phyloP scores from a whole-genome alignment of 75 land plant genomes.

The Ceratopteris richardii region DNA sequence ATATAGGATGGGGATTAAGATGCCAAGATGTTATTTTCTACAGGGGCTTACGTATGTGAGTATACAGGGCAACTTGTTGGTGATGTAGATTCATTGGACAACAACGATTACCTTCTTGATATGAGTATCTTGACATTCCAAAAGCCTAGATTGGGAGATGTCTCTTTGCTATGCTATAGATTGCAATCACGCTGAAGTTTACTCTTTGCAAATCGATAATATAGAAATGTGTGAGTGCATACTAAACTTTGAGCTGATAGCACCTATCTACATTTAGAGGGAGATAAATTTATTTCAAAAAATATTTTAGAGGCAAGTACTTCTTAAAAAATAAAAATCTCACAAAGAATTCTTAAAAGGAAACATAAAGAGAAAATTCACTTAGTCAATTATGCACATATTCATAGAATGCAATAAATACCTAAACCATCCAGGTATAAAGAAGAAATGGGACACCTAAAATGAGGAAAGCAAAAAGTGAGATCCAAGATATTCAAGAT shows the following conservation, averaged over 20 bases:
- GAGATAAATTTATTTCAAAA: too few relatives aligned
- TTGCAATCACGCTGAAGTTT: conserved; percentile 4
- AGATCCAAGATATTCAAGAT: too few relatives aligned
- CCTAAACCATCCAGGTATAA: too few relatives aligned
- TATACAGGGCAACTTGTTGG: conserved; percentile 54
- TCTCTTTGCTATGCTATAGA: conserved; percentile 19
- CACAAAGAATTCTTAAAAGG: too few relatives aligned
- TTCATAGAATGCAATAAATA: too few relatives aligned
- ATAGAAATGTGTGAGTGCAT: too few relatives aligned
- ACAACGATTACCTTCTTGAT: conserved; percentile 40
- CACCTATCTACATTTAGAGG: too few relatives aligned
- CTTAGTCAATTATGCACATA: too few relatives aligned
- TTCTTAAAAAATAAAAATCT: conserved; percentile 57
- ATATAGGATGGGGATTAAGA: conserved; percentile 77
- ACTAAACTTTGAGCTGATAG: too few relatives aligned
- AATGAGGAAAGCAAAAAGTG: too few relatives aligned
- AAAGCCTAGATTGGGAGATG: conserved; percentile 61
- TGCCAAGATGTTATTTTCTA: conserved; percentile 65
- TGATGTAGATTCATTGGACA: conserved; percentile 15
- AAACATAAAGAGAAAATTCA: too few relatives aligned
- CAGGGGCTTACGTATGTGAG: conserved; percentile 74
- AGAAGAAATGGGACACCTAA: too few relatives aligned
- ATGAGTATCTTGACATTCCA: conserved; percentile 25
- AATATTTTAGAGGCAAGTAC: conserved; percentile 58
- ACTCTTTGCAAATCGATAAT: conserved; percentile 51